Evolutionary conservation across 2,329 filamentous ascomycete genomes (phyloP), one percentile per base, ranked within the genome.

Genomic region (Fusarium camptoceras): DNA sequence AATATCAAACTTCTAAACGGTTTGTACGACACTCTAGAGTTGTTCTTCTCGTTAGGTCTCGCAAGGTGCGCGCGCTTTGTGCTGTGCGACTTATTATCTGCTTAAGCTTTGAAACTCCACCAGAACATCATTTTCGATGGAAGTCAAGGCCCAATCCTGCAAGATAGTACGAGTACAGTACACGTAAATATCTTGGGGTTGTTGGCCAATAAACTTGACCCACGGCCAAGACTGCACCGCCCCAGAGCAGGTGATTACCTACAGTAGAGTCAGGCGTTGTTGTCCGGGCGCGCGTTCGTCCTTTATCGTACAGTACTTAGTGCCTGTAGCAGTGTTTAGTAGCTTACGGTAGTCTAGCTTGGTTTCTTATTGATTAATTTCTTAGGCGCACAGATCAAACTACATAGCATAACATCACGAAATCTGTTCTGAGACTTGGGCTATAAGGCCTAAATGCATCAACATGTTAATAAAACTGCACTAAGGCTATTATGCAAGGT

Each of bases 181-280:
- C 27, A 39, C 41, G 37, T 60, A 44, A 31, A 37, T 16, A 53
- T 28, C 18, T 41, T 27, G 49, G 8, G 11, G 15, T 20, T 10
- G n/a, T 53, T 41, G 25, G 48, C 62, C 37, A 47, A 46, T 34
- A 22, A 51, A 31, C 25, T 51, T 24, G 60, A 56, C 66, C 66
- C 66, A 62, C 63, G 39, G 61, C 43, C 56, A 61, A 70, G 62
- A 42, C 48, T 62, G 56, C 66, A 69, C 66, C 53, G 66, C 66
- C 66, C 49, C 60, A 41, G 28, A 67, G 18, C 39, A 58, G 59
- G 20, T 47, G 43, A 66, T 68, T 51, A 57, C 20, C 64, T 51
- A 57, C 20, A 44, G 31, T 30, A 55, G 46, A 43, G 46, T 49
- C 59, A 61, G 20, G 50, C 51, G 48, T 49, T 30, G 20, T 28